Conservation (phyloP, 129 eudicot genomes). For the Silybum marianum region DNA sequence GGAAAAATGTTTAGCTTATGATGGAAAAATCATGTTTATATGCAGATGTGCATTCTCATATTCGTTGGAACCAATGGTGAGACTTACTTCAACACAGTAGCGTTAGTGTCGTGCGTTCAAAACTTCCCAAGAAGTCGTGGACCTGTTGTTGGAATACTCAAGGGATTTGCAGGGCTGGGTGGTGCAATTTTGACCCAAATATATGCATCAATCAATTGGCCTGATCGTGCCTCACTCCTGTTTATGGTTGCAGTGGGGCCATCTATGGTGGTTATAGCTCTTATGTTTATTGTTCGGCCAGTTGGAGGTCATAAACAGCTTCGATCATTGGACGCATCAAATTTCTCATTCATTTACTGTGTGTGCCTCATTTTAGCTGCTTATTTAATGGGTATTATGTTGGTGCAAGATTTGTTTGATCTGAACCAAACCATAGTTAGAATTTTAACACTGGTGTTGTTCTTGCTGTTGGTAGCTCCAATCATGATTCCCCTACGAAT, state of each 20-base stretch:
- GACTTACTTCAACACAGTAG: slow-evolving; percentile 87
- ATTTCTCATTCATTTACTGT: slow-evolving; percentile 70
- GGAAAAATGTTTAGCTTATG: not conserved
- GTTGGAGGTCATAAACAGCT: slow-evolving; percentile 88
- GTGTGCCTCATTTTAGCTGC: slow-evolving; percentile 79
- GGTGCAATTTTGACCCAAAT: slow-evolving; percentile 87
- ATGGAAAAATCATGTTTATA: not conserved
- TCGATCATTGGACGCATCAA: slow-evolving; percentile 55
- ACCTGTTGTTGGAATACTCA: slow-evolving; percentile 88
- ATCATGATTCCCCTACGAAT: slow-evolving; percentile 59
- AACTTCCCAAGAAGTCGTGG: slow-evolving; percentile 94
- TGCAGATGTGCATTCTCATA: slow-evolving; percentile 88
- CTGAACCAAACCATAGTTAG: slow-evolving; percentile 48
- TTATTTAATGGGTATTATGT: slow-evolving; percentile 87
- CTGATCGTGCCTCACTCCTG: slow-evolving; percentile 77
- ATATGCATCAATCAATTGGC: slow-evolving; percentile 65
- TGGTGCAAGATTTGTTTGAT: slow-evolving; percentile 66
- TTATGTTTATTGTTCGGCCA: slow-evolving; percentile 83
- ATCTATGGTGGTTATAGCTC: slow-evolving; percentile 65
- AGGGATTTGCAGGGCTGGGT: slow-evolving; percentile 86
- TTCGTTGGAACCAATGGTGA: slow-evolving; percentile 95
- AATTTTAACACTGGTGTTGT: slow-evolving; percentile 58
- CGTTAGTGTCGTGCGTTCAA: slow-evolving; percentile 89
- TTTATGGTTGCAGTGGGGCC: slow-evolving; percentile 98
- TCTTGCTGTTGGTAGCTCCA: slow-evolving; percentile 55